Evolutionary conservation across 495 filamentous ascomycete species (phyloP).

Genomic region (Podospora didyma): DNA sequence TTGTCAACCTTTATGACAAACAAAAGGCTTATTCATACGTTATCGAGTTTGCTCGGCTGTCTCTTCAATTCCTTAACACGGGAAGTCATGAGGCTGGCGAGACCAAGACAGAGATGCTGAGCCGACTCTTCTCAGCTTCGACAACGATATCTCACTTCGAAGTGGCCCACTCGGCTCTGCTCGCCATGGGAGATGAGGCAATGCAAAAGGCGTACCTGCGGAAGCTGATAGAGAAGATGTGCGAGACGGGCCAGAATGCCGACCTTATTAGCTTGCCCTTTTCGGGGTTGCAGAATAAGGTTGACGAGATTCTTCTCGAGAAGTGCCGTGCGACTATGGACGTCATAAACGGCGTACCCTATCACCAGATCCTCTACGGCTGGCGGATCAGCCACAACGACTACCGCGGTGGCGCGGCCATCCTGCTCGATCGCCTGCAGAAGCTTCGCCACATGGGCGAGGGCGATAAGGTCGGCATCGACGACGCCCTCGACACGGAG

Average conservation of each 20-base stretch:
- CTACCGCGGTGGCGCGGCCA: conserved; percentile 81
- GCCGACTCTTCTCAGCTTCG: conserved; percentile 76
- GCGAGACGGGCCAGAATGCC: conserved; percentile 59
- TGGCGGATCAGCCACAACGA: conserved; percentile 81
- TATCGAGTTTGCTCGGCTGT: conserved; percentile 76
- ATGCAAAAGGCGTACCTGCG: conserved; percentile 62
- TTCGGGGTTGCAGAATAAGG: conserved; percentile 65
- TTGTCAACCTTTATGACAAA: conserved; percentile 76
- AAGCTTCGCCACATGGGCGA: conserved; percentile 45
- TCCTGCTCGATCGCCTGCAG: conserved; percentile 61
- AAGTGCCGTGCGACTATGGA: conserved; percentile 56
- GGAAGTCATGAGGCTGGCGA: conserved; percentile 34
- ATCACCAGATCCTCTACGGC: conserved; percentile 80
- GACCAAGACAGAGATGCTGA: conserved; percentile 64
- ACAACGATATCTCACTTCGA: conserved; percentile 73
- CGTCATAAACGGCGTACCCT: conserved; percentile 56
- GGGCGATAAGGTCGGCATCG: conserved; percentile 42
- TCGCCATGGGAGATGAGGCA: conserved; percentile 62
- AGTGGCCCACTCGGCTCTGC: conserved; percentile 75
- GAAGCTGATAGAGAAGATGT: conserved; percentile 65
- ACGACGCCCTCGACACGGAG: conserved; percentile 52
- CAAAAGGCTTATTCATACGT: conserved; percentile 71
- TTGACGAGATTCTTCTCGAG: conserved; percentile 71
- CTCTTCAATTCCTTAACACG: conserved; percentile 57
- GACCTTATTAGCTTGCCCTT: conserved; percentile 74